These are phyloP conservation scores for Aphanomyces astaci DNA, from an alignment of 352 stramenopile genomes.

Conservation along the genomic window DNA sequence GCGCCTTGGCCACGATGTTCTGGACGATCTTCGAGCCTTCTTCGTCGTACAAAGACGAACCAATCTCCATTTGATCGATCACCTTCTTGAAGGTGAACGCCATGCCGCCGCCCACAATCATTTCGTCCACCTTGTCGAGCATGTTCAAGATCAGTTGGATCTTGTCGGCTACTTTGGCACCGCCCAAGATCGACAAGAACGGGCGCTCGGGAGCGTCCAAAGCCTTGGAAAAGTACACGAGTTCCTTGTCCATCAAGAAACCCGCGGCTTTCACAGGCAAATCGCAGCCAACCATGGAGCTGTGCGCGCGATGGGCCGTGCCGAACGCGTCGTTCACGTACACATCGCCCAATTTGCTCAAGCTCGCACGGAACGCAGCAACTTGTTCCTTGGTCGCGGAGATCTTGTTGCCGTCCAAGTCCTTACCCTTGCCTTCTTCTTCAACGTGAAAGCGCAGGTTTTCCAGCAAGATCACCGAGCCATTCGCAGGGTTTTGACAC, in stretches of 20 bases:
- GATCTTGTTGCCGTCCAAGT: conserved; percentile 75
- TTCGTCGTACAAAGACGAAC: conserved; percentile 88
- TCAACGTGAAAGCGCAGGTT: conserved; percentile 99
- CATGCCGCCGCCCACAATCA: conserved; percentile 99
- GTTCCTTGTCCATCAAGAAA: conserved; percentile 99
- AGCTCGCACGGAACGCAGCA: conserved; percentile 86
- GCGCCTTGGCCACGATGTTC: conserved; percentile 95
- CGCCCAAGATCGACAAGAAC: conserved; percentile 97
- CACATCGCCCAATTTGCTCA: conserved; percentile 91
- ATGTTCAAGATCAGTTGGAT: conserved; percentile 99
- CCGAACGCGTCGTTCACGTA: conserved; percentile 99
- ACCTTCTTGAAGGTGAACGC: conserved; percentile 99
- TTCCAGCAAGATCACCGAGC: conserved; percentile 94
- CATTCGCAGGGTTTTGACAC: conserved; percentile 52
- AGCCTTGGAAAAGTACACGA: conserved; percentile 99
- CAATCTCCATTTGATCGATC: conserved; percentile 93
- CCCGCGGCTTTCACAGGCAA: conserved; percentile 86
- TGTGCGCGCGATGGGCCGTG: conserved; percentile 97
- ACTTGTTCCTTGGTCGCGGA: conserved; percentile 90
- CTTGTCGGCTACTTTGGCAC: conserved; percentile 99
- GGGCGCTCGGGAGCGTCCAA: conserved; percentile 95
- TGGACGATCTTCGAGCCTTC: conserved; percentile 79
- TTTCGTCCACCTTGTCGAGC: conserved; percentile 98
- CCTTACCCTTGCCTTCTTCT: conserved; percentile 90
- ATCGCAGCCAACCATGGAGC: conserved; percentile 95